Evolutionary conservation across 768 basidiomycete species (phyloP).

Genomic region (Chalciporus piperatus): DNA sequence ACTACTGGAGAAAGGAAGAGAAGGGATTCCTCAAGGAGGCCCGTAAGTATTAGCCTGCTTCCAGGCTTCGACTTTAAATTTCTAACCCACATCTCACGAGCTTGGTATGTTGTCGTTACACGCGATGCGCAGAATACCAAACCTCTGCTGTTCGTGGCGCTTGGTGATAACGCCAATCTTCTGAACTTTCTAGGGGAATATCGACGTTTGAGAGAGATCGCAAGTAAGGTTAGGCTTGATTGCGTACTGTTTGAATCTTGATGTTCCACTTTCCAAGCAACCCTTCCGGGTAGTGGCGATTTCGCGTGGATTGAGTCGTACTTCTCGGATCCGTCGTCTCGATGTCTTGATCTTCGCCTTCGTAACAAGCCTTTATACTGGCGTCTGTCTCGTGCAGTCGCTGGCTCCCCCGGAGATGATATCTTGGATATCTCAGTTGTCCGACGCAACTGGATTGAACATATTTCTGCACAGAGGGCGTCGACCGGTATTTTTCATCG

Average conservation of each 20-base stretch:
- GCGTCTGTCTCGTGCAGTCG: constrained; percentile 57
- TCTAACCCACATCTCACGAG: constrained; percentile 31
- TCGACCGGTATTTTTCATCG: constrained; percentile 18
- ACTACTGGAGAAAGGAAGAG: constrained; percentile 16
- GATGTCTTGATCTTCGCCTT: constrained; percentile 48
- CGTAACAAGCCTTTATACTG: constrained; percentile 45
- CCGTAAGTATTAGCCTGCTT: constrained; percentile 32
- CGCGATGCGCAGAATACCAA: constrained; percentile 37
- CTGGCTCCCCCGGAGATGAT: constrained; percentile 65
- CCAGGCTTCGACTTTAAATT: neutral
- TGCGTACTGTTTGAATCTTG: neutral
- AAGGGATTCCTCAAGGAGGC: constrained; percentile 35
- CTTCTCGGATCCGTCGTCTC: constrained; percentile 3
- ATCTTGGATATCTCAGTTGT: constrained; percentile 53
- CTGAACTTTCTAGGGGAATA: constrained; percentile 51
- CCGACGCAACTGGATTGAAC: constrained; percentile 63
- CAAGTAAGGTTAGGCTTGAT: constrained; percentile 36
- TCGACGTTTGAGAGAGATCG: constrained; percentile 50
- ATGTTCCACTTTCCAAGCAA: constrained; percentile 9
- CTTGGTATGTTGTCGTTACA: constrained; percentile 52
- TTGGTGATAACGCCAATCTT: constrained; percentile 41
- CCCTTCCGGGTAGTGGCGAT: constrained; percentile 4
- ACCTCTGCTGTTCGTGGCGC: constrained; percentile 45
- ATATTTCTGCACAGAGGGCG: constrained; percentile 36
- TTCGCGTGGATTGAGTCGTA: constrained; percentile 22